Conservation (phyloP, 257 asterid species). For the Linaria vulgaris region DNA sequence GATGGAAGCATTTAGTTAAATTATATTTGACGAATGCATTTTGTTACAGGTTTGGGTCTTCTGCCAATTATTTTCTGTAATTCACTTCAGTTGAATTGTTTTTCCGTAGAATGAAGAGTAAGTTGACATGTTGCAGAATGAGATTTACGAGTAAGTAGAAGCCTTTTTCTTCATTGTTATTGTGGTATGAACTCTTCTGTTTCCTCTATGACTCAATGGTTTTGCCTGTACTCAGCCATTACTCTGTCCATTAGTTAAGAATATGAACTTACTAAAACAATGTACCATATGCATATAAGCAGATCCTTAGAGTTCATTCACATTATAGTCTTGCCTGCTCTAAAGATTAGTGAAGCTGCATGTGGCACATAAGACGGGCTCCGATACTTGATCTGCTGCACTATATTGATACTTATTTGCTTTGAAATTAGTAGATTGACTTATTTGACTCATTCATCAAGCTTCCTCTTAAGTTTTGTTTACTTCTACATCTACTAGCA, state of each 20-base stretch:
- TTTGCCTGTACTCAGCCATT: not conserved
- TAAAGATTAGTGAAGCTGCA: no score
- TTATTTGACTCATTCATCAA: constrained; percentile 14
- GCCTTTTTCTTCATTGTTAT: no score
- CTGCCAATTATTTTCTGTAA: not conserved
- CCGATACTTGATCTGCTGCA: not conserved
- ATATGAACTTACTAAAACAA: not conserved
- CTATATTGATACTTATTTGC: no score
- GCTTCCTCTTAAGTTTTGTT: not conserved
- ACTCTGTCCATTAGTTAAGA: not conserved
- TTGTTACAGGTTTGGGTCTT: not conserved
- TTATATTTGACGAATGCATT: no score
- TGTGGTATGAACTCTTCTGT: no score
- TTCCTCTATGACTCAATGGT: not conserved
- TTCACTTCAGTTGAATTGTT: not conserved
- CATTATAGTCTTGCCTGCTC: not conserved
- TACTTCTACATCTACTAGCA: not conserved
- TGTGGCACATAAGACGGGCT: no score
- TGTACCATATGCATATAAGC: not conserved
- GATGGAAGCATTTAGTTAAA: no score
- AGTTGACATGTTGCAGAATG: not conserved
- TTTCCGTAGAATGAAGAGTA: not conserved
- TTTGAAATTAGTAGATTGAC: not conserved
- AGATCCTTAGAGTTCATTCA: not conserved
- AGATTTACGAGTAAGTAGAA: no score